Conservation (phyloP, 352 stramenopile species). For the Phytophthora foliorum region DNA sequence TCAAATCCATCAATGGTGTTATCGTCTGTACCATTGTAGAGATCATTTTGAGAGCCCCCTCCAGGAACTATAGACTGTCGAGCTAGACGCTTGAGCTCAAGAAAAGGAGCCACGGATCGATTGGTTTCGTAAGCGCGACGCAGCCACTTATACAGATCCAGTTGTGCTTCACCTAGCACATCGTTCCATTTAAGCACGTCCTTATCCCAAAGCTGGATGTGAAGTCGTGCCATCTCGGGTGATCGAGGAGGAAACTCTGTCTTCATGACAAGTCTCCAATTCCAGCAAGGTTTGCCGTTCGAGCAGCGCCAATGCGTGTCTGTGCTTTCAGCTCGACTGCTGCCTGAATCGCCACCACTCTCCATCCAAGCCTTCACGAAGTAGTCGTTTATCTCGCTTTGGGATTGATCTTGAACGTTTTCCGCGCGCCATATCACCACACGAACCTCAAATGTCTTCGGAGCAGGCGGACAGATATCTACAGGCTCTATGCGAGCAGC, state of each 20-base stretch:
- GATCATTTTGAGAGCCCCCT: not conserved
- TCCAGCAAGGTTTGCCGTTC: constrained; percentile 92
- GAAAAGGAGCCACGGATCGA: constrained; percentile 65
- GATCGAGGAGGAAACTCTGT: constrained; percentile 84
- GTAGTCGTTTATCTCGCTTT: constrained; percentile 92
- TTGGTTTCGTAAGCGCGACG: constrained; percentile 70
- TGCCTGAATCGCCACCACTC: constrained; percentile 35
- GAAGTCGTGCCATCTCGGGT: constrained; percentile 87
- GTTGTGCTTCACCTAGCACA: constrained; percentile 84
- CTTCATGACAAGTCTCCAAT: constrained; percentile 92
- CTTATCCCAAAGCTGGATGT: constrained; percentile 94
- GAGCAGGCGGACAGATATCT: constrained; percentile 67
- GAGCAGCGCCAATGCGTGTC: constrained; percentile 94
- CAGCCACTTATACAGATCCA: constrained; percentile 90
- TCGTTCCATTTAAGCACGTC: constrained; percentile 95
- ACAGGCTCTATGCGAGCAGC: constrained; percentile 71
- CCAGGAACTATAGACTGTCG: constrained; percentile 5
- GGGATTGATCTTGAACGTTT: constrained; percentile 75
- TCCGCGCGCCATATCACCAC: constrained; percentile 92
- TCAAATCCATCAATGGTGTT: constrained; percentile 1
- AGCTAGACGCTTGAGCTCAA: constrained; percentile 59
- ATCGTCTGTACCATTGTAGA: not conserved
- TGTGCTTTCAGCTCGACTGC: constrained; percentile 56
- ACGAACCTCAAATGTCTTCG: constrained; percentile 88
- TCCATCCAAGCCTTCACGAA: constrained; percentile 94